Conservation (phyloP, 148 eudicot genomes). For the Limonium bicolor region DNA sequence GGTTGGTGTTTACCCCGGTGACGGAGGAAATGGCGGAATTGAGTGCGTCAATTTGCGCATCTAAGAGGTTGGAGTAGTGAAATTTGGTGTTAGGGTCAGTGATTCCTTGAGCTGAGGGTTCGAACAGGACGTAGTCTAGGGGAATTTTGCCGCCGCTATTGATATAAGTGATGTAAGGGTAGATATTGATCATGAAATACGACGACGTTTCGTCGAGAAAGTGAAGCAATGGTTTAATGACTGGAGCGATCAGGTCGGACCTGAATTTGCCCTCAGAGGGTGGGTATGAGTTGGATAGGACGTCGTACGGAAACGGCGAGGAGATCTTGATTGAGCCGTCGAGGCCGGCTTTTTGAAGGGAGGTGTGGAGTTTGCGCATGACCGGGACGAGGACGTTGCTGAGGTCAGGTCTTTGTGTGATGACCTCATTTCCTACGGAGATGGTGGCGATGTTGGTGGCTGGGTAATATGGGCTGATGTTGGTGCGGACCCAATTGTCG, state of each 20-base stretch:
- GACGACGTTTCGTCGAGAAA: neutral
- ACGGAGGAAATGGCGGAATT: slow-evolving; percentile 6
- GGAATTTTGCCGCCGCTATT: neutral
- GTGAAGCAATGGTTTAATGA: neutral
- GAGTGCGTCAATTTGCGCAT: slow-evolving; percentile 44
- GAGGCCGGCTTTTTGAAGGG: slow-evolving; percentile 19
- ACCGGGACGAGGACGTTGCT: slow-evolving; percentile 47
- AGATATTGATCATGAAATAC: neutral
- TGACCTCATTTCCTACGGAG: slow-evolving; percentile 85
- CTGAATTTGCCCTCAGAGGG: neutral
- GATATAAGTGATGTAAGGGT: neutral
- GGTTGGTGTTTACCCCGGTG: too few species aligned
- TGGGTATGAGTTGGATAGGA: neutral
- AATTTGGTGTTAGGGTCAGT: slow-evolving; percentile 48
- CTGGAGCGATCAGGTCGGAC: neutral
- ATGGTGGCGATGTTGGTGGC: slow-evolving; percentile 30
- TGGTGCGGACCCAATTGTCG: slow-evolving; percentile 51
- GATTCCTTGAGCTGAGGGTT: slow-evolving; percentile 20
- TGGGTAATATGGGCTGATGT: slow-evolving; percentile 30
- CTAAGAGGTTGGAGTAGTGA: slow-evolving; percentile 38
- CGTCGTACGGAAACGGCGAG: neutral
- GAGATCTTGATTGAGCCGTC: neutral
- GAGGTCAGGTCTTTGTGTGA: slow-evolving; percentile 27
- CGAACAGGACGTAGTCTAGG: neutral
- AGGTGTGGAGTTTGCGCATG: slow-evolving; percentile 40